Base-by-base conservation (phyloP, 169 alveolate species). In the Ichthyophthirius multifiliis region DNA sequence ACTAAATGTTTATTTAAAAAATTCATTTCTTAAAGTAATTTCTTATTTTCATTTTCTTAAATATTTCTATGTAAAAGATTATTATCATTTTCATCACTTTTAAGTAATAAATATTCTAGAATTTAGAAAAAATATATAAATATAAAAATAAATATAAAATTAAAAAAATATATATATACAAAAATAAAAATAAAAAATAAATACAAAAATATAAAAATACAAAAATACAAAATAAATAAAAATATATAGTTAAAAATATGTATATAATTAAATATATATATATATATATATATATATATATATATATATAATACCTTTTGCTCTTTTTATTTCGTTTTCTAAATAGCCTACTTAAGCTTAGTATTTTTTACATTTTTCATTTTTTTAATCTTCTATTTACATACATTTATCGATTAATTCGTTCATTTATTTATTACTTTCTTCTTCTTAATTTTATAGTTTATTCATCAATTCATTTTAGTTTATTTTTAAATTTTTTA, bases 1-100 rank as follows among this genome's bases (percentile, higher is more conserved):
- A 71, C 41, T 45, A 81, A 32, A 18, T 73, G 62, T n/a, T 81
- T 76, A 6, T 47, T 67, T 15, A 81, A 55, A 43, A 37, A 27
- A 27, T 81, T 75, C 39, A 71, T 81, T 23, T 81, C 86, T 37
- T 41, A 46, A 46, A 71, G 13, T 5, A 81, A 62, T 37, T 55
- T 74, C 62, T 73, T 81, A 44, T 32, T 27, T 20, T 71, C 67
- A 9, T 31, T 16, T 73, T 81, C 86, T 10, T 34, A 27, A 41
- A 64, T 39, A 10, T 23, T 73, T 81, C 80, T 79, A 44, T 45
- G 39, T 5, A 67, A 44, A 35, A 35, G 12, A 6, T 55, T 64
- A 79, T 73, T 79, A 27, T 67, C 73, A 65, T 75, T 65, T 71
- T 79, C 86, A 39, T 71, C 75, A 3, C 32, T 43, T 62, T 67